phyloP scores from a whole-genome alignment of 2,329 filamentous ascomycete genomes.

The Exophiala aquamarina region DNA sequence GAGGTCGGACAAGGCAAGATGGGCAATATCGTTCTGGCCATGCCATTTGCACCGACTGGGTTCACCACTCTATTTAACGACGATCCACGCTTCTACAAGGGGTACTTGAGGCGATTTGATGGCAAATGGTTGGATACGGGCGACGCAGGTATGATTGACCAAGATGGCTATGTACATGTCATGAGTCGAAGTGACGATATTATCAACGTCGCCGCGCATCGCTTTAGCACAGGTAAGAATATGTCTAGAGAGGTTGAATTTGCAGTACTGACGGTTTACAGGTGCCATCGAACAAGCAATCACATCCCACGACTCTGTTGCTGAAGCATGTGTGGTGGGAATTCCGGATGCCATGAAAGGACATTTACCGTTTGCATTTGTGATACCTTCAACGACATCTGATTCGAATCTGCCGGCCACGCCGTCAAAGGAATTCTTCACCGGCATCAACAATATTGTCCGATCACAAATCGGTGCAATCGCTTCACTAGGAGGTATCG shows the following conservation, averaged over 20 bases:
- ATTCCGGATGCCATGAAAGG: slow-evolving; percentile 86
- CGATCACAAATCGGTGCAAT: slow-evolving; percentile 84
- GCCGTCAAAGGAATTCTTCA: slow-evolving; percentile 45
- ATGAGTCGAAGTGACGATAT: slow-evolving; percentile 76
- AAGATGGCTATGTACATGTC: slow-evolving; percentile 65
- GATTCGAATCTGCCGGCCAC: slow-evolving; percentile 33
- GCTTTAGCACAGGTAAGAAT: slow-evolving; percentile 75
- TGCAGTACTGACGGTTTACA: slow-evolving; percentile 34
- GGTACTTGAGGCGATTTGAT: slow-evolving; percentile 79
- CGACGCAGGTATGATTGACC: slow-evolving; percentile 82
- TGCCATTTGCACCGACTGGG: slow-evolving; percentile 80
- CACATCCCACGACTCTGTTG: slow-evolving; percentile 73
- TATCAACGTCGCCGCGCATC: slow-evolving; percentile 92
- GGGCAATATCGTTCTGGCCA: slow-evolving; percentile 86
- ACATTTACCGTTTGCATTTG: slow-evolving; percentile 87
- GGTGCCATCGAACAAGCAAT: slow-evolving; percentile 90
- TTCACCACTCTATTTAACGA: slow-evolving; percentile 86
- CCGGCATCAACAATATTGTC: slow-evolving; percentile 54
- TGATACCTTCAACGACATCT: slow-evolving; percentile 58
- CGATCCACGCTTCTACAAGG: slow-evolving; percentile 78
- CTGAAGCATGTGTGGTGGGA: slow-evolving; percentile 82
- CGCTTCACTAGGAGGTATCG: slow-evolving; percentile 79
- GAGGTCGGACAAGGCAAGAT: slow-evolving; percentile 71
- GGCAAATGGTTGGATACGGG: slow-evolving; percentile 89
- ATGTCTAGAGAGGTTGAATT: no score